phyloP scores from a whole-genome alignment of 768 basidiomycete genomes.

The Boletus rubropictus region DNA sequence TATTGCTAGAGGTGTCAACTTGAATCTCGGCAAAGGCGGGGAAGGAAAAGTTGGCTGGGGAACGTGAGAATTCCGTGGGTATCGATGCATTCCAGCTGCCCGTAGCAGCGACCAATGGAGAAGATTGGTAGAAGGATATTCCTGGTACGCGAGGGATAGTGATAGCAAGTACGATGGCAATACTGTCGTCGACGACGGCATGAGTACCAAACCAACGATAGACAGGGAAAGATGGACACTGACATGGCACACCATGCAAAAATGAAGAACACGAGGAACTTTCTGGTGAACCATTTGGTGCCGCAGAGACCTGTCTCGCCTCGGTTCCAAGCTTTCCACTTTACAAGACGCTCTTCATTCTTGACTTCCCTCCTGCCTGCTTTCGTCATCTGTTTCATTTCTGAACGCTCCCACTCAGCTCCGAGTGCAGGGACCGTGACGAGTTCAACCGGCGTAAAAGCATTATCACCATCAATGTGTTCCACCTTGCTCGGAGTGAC shows the following conservation, averaged over 20 bases:
- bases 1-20: slow-evolving; percentile 69
- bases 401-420: slow-evolving; percentile 79
- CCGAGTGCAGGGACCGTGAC: slow-evolving; percentile 91
- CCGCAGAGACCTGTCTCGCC: slow-evolving; percentile 80
- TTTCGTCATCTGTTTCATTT: slow-evolving; percentile 74
- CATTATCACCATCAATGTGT: slow-evolving; percentile 28
- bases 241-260: slow-evolving; percentile 56
- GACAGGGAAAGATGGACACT: slow-evolving; percentile 23
- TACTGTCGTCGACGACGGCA: slow-evolving; percentile 32
- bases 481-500: slow-evolving; percentile 32
- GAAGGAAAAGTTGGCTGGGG: slow-evolving; percentile 89
- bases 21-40: slow-evolving; percentile 69
- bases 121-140: slow-evolving; percentile 53
- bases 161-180: slow-evolving; percentile 69
- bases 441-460: slow-evolving; percentile 63
- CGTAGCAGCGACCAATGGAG: slow-evolving; percentile 57
- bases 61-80: slow-evolving; percentile 60
- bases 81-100: slow-evolving; percentile 52
- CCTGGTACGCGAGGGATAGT: slow-evolving; percentile 78
- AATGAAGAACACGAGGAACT: slow-evolving; percentile 61
- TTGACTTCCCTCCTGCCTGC: slow-evolving; percentile 61
- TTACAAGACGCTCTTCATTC: slow-evolving; percentile 44
- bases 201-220: slow-evolving; percentile 1
- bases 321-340: slow-evolving; percentile 73
- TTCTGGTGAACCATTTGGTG: slow-evolving; percentile 63